Evolutionary conservation across 139 green algal species (phyloP).

Genomic region (Chlamydomonas asymmetrica): DNA sequence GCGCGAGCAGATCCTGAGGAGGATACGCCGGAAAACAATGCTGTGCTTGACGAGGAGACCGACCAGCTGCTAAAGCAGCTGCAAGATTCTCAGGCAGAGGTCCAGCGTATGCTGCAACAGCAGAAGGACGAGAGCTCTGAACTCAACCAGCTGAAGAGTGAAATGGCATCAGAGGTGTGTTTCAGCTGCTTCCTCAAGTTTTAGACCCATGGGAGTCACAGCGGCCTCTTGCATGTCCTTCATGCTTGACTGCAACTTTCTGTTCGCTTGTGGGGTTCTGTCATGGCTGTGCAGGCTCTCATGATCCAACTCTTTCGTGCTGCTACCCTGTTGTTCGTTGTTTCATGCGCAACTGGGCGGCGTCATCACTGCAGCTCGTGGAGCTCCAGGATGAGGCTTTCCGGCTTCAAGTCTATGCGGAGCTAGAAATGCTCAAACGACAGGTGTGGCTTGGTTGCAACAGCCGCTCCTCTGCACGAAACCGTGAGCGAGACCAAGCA

Average conservation of each 20-base stretch:
- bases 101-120: constrained; percentile 34
- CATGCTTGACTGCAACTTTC: neutral
- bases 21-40: too few species aligned
- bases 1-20: too few species aligned
- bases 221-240: too few species aligned
- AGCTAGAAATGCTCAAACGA: constrained; percentile 43
- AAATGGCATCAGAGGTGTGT: constrained; percentile 36
- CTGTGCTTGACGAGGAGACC: constrained; percentile 29
- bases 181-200: neutral
- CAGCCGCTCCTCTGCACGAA: neutral
- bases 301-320: neutral
- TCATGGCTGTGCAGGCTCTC: neutral
- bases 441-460: neutral
- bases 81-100: constrained; percentile 29
- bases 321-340: neutral
- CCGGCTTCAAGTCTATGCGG: constrained; percentile 39
- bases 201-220: neutral
- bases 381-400: constrained; percentile 44
- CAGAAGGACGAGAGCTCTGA: constrained; percentile 28
- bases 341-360: too few species aligned
- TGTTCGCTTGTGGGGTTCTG: neutral
- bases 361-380: constrained; percentile 34
- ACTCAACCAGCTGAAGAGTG: constrained; percentile 36
- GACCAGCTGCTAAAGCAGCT: constrained; percentile 25
- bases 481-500: neutral